A percentile compares a stretch with the other conserved stretches of the same genome.
Evolutionary conservation across 495 filamentous ascomycete species (phyloP).

Genomic region (Xylaria castorea): DNA sequence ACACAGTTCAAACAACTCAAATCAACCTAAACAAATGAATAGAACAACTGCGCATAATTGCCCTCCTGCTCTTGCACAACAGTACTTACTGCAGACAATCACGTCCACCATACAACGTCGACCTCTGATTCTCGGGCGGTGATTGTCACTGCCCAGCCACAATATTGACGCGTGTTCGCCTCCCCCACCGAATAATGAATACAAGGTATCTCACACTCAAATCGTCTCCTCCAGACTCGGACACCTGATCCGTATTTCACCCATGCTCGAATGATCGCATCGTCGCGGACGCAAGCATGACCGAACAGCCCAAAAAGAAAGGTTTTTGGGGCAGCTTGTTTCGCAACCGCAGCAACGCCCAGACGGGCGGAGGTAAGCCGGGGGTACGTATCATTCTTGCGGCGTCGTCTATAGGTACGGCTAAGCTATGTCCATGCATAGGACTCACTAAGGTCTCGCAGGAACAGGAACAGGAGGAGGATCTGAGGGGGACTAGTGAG

Average conservation of each 20-base stretch:
- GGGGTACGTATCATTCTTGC: constrained; percentile 41
- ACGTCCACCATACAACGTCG: constrained; percentile 11
- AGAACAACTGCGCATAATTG: background rate
- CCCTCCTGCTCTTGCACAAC: background rate
- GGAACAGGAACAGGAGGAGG: constrained; percentile 37
- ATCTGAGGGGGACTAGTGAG: constrained; percentile 39
- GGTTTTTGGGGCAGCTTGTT: constrained; percentile 48
- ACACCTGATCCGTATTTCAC: constrained; percentile 30
- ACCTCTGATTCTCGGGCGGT: constrained; percentile 19
- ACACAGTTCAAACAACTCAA: background rate
- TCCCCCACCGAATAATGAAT: constrained; percentile 32
- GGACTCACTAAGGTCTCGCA: constrained; percentile 30
- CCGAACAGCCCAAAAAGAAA: constrained; percentile 45
- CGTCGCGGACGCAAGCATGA: constrained; percentile 34
- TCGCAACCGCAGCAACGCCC: constrained; percentile 44
- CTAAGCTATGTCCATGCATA: constrained; percentile 26
- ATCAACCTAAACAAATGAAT: background rate
- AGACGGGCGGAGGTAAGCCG: constrained; percentile 36
- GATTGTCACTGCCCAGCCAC: constrained; percentile 34
- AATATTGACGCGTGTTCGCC: constrained; percentile 36
- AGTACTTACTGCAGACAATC: constrained; percentile 10
- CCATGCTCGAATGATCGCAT: constrained; percentile 25
- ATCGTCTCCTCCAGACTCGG: constrained; percentile 25
- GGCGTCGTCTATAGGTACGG: constrained; percentile 4
- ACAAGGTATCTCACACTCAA: constrained; percentile 30